These are phyloP conservation scores for Diaporthe vaccinii DNA, from an alignment of 2,329 filamentous ascomycete species.

Conservation along the genomic window DNA sequence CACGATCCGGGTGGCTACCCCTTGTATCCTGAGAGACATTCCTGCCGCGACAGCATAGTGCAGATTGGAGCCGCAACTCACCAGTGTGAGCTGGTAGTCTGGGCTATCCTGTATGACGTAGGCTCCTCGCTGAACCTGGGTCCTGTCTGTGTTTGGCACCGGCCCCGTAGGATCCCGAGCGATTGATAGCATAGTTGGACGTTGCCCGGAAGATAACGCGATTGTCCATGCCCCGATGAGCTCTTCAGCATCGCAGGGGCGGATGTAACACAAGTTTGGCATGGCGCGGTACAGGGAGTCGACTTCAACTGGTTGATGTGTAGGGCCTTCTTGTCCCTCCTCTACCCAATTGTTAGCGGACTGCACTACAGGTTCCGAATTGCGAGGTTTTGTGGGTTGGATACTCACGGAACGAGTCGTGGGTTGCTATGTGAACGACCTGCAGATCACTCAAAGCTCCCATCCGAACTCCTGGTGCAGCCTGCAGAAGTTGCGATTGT, in stretches of 20 bases:
- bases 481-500: conserved; percentile 47
- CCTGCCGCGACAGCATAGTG: conserved; percentile 58
- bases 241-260: conserved; percentile 71
- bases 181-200: conserved; percentile 53
- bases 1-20: conserved; percentile 34
- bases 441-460: conserved; percentile 68
- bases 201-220: conserved; percentile 51
- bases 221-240: conserved; percentile 66
- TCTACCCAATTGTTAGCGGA: conserved; percentile 47
- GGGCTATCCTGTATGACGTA: conserved; percentile 46
- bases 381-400: neutral
- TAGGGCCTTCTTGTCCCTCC: conserved; percentile 72
- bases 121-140: conserved; percentile 49
- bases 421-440: conserved; percentile 71
- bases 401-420: conserved; percentile 64
- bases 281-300: conserved; percentile 71
- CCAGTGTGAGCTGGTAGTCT: conserved; percentile 48
- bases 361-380: too few species aligned
- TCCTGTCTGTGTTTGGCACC: conserved; percentile 46
- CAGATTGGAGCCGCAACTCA: conserved; percentile 46
- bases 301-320: conserved; percentile 73
- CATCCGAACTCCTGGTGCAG: conserved; percentile 72
- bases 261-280: conserved; percentile 73
- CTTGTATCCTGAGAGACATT: conserved; percentile 39
- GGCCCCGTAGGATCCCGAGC: conserved; percentile 52